phyloP scores from a whole-genome alignment of 2,329 filamentous ascomycete species.

The Zymoseptoria brevis region DNA sequence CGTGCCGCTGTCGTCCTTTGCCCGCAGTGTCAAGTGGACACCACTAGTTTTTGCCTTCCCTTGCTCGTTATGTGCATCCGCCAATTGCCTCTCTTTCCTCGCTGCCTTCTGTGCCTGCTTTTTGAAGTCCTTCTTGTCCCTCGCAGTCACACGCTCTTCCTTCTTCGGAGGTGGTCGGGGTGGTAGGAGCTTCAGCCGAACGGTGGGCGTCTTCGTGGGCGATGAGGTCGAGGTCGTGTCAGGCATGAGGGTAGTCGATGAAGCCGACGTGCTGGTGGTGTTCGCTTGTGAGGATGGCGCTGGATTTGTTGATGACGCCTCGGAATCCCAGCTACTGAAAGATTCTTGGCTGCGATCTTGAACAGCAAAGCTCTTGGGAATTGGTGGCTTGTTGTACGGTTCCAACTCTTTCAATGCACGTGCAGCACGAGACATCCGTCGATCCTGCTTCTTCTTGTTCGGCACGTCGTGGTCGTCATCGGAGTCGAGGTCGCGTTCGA shows the following conservation, averaged over 20 bases:
- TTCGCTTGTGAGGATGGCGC: conserved; percentile 22
- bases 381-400: not conserved
- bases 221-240: conserved; percentile 6
- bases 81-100: conserved; percentile 32
- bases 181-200: conserved; percentile 30
- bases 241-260: conserved; percentile 8
- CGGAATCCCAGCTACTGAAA: conserved; percentile 26
- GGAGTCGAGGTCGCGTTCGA: conserved; percentile 45
- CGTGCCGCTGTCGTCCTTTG: conserved; percentile 27
- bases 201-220: conserved; percentile 16
- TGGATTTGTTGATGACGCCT: conserved; percentile 21
- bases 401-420: conserved; percentile 23
- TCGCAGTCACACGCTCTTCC: conserved; percentile 24
- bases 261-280: conserved; percentile 9
- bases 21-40: conserved; percentile 25
- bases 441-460: conserved; percentile 48
- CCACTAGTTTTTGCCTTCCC: conserved; percentile 15
- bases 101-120: conserved; percentile 37
- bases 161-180: conserved; percentile 23
- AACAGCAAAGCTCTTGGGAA: conserved; percentile 18
- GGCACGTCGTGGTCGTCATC: conserved; percentile 44
- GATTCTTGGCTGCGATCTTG: conserved; percentile 31
- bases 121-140: conserved; percentile 33
- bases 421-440: conserved; percentile 38
- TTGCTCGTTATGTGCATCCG: conserved; percentile 7